Evolutionary conservation across 2,329 filamentous ascomycete genomes (phyloP).

Genomic region (Penicillium frequentans): DNA sequence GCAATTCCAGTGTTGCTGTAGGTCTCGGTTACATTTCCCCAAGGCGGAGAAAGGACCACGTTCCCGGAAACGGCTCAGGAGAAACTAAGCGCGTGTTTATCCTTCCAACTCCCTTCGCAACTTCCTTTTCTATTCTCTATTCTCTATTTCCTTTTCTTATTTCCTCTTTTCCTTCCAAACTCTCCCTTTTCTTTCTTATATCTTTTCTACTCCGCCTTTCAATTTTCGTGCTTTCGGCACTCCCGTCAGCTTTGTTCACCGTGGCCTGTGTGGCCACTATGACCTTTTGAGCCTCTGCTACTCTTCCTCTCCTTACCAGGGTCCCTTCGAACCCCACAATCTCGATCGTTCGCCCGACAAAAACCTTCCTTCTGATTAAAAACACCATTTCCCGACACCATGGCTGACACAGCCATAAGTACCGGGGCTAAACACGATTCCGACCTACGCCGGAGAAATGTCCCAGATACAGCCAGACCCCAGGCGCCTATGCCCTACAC

Average conservation of each 20-base stretch:
- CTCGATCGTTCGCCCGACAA: neutral
- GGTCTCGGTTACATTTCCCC: neutral
- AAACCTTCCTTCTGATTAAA: neutral
- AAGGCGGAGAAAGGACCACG: neutral
- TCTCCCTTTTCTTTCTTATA: constrained; percentile 10
- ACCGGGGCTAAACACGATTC: constrained; percentile 35
- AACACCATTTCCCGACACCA: constrained; percentile 16
- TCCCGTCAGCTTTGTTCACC: constrained; percentile 8
- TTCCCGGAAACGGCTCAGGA: constrained; percentile 19
- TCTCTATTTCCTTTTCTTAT: no score
- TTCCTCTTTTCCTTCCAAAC: neutral
- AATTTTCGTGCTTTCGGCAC: constrained; percentile 4
- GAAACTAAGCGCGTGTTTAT: constrained; percentile 15
- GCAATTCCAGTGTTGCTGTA: neutral
- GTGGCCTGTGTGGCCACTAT: constrained; percentile 16
- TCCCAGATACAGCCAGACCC: constrained; percentile 32
- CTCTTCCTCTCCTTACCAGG: constrained; percentile 10
- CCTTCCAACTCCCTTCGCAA: constrained; percentile 18
- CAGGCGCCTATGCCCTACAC: constrained; percentile 22
- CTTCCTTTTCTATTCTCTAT: neutral
- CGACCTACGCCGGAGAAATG: constrained; percentile 46
- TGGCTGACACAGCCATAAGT: constrained; percentile 36
- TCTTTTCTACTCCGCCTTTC: constrained; percentile 5
- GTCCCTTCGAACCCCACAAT: neutral
- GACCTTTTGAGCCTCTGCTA: constrained; percentile 17